phyloP scores from a whole-genome alignment of 352 stramenopile genomes.

The Phytophthora parvispora region DNA sequence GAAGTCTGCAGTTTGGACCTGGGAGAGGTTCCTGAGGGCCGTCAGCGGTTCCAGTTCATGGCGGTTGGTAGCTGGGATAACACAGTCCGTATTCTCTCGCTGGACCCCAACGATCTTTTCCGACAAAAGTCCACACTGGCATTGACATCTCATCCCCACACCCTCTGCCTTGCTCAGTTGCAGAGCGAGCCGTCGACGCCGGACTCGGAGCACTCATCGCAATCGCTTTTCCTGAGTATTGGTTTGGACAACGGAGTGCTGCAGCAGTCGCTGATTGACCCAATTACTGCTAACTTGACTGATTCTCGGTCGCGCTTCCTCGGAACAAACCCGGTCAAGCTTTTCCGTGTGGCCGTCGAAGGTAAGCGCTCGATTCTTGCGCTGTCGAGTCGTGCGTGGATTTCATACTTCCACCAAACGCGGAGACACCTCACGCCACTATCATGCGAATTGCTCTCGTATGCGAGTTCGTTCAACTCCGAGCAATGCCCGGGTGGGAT shows the following conservation, averaged over 20 bases:
- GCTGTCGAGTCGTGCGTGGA: constrained; percentile 96
- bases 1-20: constrained; percentile 99
- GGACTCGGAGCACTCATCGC: constrained; percentile 64
- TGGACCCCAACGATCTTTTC: constrained; percentile 95
- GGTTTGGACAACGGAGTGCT: constrained; percentile 97
- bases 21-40: constrained; percentile 94
- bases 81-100: constrained; percentile 94
- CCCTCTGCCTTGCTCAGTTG: constrained; percentile 80
- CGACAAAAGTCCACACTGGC: constrained; percentile 87
- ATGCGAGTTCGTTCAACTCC: constrained; percentile 97
- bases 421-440: constrained; percentile 95
- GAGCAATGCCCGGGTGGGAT: constrained; percentile 98
- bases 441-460: constrained; percentile 96
- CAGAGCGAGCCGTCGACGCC: constrained; percentile 78
- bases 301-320: constrained; percentile 96
- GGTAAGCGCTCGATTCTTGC: constrained; percentile 94
- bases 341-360: constrained; percentile 94
- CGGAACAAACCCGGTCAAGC: constrained; percentile 95
- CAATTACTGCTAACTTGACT: constrained; percentile 84
- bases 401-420: constrained; percentile 95
- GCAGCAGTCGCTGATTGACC: constrained; percentile 93
- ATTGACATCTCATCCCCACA: constrained; percentile 87
- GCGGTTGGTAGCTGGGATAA: constrained; percentile 96
- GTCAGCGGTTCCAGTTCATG: constrained; percentile 96
- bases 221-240: constrained; percentile 85